Evolutionary conservation across 495 filamentous ascomycete species (phyloP).

Genomic region (Rostrohypoxylon terebratum): DNA sequence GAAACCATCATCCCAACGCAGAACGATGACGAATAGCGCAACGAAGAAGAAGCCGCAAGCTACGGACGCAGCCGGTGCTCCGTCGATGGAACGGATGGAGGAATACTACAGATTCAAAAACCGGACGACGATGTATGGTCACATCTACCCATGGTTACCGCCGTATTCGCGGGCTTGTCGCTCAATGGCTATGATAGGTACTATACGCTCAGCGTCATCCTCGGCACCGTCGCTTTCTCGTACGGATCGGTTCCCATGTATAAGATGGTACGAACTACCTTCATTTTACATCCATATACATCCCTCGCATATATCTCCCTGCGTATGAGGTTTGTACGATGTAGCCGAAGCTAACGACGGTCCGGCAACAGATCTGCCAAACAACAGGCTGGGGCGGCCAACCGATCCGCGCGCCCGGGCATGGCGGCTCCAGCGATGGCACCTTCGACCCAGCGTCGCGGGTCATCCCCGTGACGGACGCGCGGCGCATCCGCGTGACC

Average conservation of each 20-base stretch:
- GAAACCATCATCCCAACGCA: slow-evolving; percentile 29
- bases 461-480: slow-evolving; percentile 80
- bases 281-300: neutral
- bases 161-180: neutral
- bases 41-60: slow-evolving; percentile 37
- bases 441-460: slow-evolving; percentile 75
- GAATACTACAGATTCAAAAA: slow-evolving; percentile 70
- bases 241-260: slow-evolving; percentile 98
- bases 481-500: slow-evolving; percentile 90
- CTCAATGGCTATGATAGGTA: slow-evolving; percentile 64
- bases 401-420: slow-evolving; percentile 82
- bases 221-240: slow-evolving; percentile 90
- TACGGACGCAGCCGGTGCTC: slow-evolving; percentile 54
- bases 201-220: slow-evolving; percentile 85
- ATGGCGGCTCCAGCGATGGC: slow-evolving; percentile 63
- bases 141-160: neutral
- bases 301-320: neutral
- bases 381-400: slow-evolving; percentile 96
- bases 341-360: neutral
- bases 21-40: slow-evolving; percentile 38
- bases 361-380: slow-evolving; percentile 80
- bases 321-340: neutral
- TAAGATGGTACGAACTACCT: slow-evolving; percentile 77
- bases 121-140: slow-evolving; percentile 65
- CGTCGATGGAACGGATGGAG: slow-evolving; percentile 14